Percentiles rank a stretch among this genome's conserved stretches.
phyloP scores from a whole-genome alignment of 768 basidiomycete species.

The Phaffia tasmanica region DNA sequence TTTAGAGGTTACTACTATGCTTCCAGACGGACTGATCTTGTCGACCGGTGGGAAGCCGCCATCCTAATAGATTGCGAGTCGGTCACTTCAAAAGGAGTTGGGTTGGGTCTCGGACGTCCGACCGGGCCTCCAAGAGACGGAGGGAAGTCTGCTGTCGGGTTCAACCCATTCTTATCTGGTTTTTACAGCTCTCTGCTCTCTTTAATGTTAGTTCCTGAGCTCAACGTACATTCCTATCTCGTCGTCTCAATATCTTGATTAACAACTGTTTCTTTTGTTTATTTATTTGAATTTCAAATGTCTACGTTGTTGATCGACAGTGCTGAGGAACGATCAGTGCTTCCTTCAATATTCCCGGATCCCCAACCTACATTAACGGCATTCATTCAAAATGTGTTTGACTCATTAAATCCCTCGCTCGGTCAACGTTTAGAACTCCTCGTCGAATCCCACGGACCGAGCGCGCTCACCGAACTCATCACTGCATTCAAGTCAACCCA shows the following conservation, averaged over 20 bases:
- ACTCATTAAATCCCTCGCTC: conserved; percentile 67
- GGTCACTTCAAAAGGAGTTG: conserved; percentile 1
- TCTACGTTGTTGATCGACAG: too few species aligned
- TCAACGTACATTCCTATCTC: too few species aligned
- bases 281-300: too few species aligned
- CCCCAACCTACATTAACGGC: conserved; percentile 62
- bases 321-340: conserved; percentile 51
- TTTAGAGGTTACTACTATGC: conserved; percentile 92
- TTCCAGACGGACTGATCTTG: conserved; percentile 54
- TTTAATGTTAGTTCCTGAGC: too few species aligned
- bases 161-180: too few species aligned
- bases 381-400: conserved; percentile 71
- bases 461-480: conserved; percentile 63
- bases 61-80: conserved; percentile 39
- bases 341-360: conserved; percentile 80
- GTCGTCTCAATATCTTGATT: too few species aligned
- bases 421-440: conserved; percentile 64
- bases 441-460: conserved; percentile 50
- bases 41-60: conserved; percentile 59
- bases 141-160: too few species aligned
- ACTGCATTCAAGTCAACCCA: conserved; percentile 61
- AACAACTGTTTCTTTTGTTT: too few species aligned
- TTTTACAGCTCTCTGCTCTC: too few species aligned
- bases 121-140: too few species aligned
- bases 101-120: too few species aligned